These are phyloP conservation scores for Xanthoceras sorbifolium DNA, from an alignment of 345 rosid genomes.

Conservation along the genomic window DNA sequence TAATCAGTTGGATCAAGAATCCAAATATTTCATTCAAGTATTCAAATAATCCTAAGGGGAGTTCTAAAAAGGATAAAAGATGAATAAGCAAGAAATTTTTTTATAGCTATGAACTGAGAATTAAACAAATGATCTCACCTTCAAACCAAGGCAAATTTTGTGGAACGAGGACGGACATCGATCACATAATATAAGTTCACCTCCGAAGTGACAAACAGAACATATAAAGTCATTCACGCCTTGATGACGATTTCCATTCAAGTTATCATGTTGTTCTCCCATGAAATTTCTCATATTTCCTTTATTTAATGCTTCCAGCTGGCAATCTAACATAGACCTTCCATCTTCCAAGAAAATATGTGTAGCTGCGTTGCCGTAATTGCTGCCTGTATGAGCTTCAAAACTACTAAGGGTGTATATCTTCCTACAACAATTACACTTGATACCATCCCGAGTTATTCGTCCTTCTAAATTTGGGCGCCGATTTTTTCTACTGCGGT, in stretches of 20 bases:
- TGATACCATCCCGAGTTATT: conserved; percentile 64
- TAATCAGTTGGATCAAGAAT: not conserved
- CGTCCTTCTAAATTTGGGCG: conserved; percentile 49
- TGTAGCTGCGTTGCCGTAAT: conserved; percentile 46
- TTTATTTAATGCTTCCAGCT: conserved; percentile 33
- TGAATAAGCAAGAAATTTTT: not conserved
- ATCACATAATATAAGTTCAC: conserved; percentile 75
- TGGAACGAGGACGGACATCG: conserved; percentile 89
- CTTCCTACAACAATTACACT: conserved; percentile 65
- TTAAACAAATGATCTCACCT: conserved; percentile 39
- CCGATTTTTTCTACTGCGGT: conserved; percentile 28
- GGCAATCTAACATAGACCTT: conserved; percentile 73
- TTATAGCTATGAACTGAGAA: not conserved
- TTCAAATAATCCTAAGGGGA: not conserved
- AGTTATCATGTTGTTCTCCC: conserved; percentile 24
- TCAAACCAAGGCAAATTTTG: conserved; percentile 62
- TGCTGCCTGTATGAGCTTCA: conserved; percentile 54
- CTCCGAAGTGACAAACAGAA: conserved; percentile 80
- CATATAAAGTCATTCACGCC: conserved; percentile 63
- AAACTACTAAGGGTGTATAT: conserved; percentile 52
- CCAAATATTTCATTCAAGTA: not conserved
- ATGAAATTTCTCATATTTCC: conserved; percentile 27
- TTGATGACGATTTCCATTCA: conserved; percentile 33
- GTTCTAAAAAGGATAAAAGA: not conserved
- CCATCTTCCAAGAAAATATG: conserved; percentile 71